Base-by-base conservation (phyloP, 495 filamentous ascomycete genomes). In the Xylaria nigripes region DNA sequence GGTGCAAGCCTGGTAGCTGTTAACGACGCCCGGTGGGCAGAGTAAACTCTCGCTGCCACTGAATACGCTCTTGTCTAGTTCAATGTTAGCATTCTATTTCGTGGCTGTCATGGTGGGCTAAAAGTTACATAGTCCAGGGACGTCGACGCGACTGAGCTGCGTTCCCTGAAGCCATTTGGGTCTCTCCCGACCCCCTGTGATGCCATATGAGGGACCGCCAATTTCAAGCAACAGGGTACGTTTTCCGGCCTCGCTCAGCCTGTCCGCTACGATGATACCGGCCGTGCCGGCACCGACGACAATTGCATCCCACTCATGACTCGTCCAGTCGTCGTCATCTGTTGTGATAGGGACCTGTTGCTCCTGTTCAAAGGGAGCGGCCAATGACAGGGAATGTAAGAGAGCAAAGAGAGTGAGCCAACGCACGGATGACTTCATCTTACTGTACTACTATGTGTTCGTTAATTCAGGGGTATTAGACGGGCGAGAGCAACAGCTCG, bases 211-310 rank as follows among this genome's bases (percentile, higher is more conserved):
- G 15, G 56, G 41, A 7, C 65, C 65, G 24, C 67, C 67, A 32
- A 61, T 42, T 34, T 70, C 67, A 6, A 70, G 43, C 0, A 70
- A 48, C 23, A 70, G 57, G 3, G 67, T 70, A 53, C 62, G 61
- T 41, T 66, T 66, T 22, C 65, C 63, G 6, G 61, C 64, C 41
- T 80, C 78, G 27, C 70, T 72, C 8, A 83, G 67, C 8, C 81
- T 70, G 32, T 69, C 68, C 6, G 87, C 90, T 64, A 96, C 84
- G 38, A 91, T 87, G 68, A 90, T 87, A 51, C 90, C 90, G 6
- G 90, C 89, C 27, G 90, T 94, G 61, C 90, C 90, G 46, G 88
- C 90, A 55, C 88, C 89, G 13, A 94, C 81, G 61, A 95, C 85
- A 54, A 95, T 75, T 66, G 56, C 61, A 48, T 70, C 65, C 65